Conservation (phyloP, 2,329 filamentous ascomycete genomes). For the Talaromyces sp. region DNA sequence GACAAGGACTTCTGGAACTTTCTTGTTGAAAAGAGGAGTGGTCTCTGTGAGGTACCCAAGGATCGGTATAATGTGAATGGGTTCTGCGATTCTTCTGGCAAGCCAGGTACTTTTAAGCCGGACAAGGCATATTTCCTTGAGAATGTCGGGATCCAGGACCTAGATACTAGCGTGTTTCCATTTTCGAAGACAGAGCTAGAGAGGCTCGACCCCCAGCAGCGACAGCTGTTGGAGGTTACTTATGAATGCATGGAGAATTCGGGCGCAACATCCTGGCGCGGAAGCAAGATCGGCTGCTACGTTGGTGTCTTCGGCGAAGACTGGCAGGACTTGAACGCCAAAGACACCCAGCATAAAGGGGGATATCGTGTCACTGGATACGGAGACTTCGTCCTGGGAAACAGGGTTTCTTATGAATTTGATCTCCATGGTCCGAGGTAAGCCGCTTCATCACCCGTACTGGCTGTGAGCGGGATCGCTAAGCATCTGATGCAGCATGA, state of each 20-base stretch:
- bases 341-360: conserved; percentile 11
- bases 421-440: conserved; percentile 29
- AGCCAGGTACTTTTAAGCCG: neutral
- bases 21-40: conserved; percentile 11
- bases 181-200: conserved; percentile 27
- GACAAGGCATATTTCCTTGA: conserved; percentile 24
- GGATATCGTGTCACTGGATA: conserved; percentile 4
- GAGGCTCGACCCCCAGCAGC: conserved; percentile 29
- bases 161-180: conserved; percentile 24
- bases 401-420: conserved; percentile 20
- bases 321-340: conserved; percentile 13
- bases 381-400: conserved; percentile 13
- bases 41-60: conserved; percentile 8
- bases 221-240: conserved; percentile 28
- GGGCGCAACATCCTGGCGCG: conserved; percentile 23
- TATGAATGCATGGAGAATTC: conserved; percentile 31
- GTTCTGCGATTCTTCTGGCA: conserved; percentile 6
- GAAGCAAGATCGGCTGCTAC: conserved; percentile 26
- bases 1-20: conserved; percentile 12
- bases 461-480: conserved; percentile 31
- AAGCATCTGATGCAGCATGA: conserved; percentile 23
- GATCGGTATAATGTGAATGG: conserved; percentile 13
- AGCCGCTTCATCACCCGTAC: conserved; percentile 33
- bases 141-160: conserved; percentile 10
- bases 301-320: conserved; percentile 26